Evolutionary conservation across 371 early-diverging fungal genomes (phyloP).

Genomic region (Haplosporangium sp.): DNA sequence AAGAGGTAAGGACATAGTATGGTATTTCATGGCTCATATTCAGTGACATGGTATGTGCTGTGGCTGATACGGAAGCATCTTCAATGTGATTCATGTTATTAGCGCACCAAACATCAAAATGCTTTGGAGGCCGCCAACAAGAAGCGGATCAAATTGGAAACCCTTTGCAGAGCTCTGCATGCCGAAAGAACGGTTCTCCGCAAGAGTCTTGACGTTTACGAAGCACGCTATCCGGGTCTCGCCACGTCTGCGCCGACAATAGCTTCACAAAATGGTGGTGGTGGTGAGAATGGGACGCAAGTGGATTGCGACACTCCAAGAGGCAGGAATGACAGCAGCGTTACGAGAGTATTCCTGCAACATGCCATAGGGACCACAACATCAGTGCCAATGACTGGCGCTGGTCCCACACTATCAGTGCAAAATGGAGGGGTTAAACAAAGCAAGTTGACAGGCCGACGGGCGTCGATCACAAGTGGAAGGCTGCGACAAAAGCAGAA

Average conservation of each 20-base stretch:
- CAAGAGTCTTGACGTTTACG: conserved; percentile 17
- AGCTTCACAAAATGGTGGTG: conserved; percentile 4
- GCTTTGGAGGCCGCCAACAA: conserved; percentile 56
- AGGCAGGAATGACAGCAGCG: not conserved
- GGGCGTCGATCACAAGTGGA: conserved; percentile 10
- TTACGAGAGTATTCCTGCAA: conserved; percentile 3
- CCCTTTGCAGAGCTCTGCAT: conserved; percentile 66
- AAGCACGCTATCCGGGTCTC: conserved; percentile 9
- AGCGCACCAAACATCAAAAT: conserved; percentile 59
- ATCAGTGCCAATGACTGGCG: not conserved
- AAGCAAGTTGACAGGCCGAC: conserved; percentile 6
- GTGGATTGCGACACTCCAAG: not conserved
- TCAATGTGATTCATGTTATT: not conserved
- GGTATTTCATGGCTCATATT: not conserved
- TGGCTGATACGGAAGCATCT: not conserved
- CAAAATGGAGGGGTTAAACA: conserved; percentile 11
- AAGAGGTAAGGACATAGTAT: conserved; percentile 57
- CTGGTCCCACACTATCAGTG: not conserved
- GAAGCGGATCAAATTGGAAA: conserved; percentile 61
- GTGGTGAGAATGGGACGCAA: conserved; percentile 9
- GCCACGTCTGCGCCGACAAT: not conserved
- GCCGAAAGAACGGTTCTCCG: conserved; percentile 27
- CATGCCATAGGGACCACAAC: not conserved
- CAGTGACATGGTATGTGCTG: not conserved
- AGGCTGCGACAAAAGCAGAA: conserved; percentile 10